Percentiles rank a stretch among this genome's conserved stretches.
phyloP scores from a whole-genome alignment of 106 monocot species.

The Dioscorea dumetorum region DNA sequence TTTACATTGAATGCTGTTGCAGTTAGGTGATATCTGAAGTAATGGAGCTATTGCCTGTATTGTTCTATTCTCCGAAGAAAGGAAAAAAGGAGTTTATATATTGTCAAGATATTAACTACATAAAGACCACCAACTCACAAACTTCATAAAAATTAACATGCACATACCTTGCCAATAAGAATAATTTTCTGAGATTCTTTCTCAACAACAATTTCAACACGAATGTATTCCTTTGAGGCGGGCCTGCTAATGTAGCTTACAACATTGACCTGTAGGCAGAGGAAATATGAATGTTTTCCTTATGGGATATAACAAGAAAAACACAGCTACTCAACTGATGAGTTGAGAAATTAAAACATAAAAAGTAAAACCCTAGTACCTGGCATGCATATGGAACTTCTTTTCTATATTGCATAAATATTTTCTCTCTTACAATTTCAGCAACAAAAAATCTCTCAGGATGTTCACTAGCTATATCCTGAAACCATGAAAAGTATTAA shows the following conservation, averaged over 20 bases:
- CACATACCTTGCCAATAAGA: slow-evolving; percentile 84
- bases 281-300: not conserved
- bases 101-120: not conserved
- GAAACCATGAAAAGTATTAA: slow-evolving; percentile 8
- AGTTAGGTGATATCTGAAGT: too few relatives aligned
- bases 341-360: not conserved
- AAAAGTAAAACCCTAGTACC: slow-evolving; percentile 26
- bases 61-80: not conserved
- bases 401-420: slow-evolving; percentile 86
- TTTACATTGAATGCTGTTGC: too few relatives aligned
- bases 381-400: slow-evolving; percentile 98
- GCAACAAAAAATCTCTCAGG: slow-evolving; percentile 97
- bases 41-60: too few relatives aligned
- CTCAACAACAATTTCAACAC: slow-evolving; percentile 93
- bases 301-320: not conserved
- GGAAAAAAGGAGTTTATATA: not conserved
- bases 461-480: slow-evolving; percentile 96
- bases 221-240: slow-evolving; percentile 82
- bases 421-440: slow-evolving; percentile 98
- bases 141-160: too few relatives aligned
- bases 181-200: slow-evolving; percentile 89
- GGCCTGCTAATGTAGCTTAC: slow-evolving; percentile 78
- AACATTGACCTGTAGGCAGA: slow-evolving; percentile 66
- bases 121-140: too few relatives aligned
- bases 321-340: not conserved